phyloP scores from a whole-genome alignment of 306 rosid genomes.

The Mimosa pudica region DNA sequence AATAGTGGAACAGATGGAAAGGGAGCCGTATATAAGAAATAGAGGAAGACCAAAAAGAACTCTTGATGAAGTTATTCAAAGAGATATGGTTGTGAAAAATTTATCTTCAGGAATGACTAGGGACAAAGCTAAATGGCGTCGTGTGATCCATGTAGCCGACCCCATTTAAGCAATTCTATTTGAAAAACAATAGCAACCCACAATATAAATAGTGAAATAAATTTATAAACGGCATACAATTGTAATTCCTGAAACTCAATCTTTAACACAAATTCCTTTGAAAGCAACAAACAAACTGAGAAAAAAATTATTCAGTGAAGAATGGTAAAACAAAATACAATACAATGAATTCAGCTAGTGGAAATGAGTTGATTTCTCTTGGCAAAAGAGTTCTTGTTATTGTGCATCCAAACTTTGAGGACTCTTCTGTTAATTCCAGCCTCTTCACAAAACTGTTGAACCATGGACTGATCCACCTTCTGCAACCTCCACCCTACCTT shows the following conservation, averaged over 20 bases:
- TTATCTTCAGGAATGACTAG: no score
- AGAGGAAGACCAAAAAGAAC: no score
- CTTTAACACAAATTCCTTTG: not conserved
- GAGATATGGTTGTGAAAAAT: no score
- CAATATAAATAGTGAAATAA: not conserved
- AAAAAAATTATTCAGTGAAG: not conserved
- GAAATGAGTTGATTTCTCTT: conserved; percentile 30
- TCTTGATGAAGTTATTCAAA: no score
- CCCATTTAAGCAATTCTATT: not conserved
- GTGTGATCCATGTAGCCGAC: no score
- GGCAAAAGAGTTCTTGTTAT: conserved; percentile 56
- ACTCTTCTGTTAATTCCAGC: conserved; percentile 57
- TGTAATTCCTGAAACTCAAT: not conserved
- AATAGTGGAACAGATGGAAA: no score
- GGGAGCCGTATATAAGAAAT: no score
- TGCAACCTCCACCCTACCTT: conserved; percentile 61
- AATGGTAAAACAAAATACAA: not conserved
- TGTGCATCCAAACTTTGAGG: conserved; percentile 77
- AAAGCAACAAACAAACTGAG: not conserved
- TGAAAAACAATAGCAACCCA: not conserved
- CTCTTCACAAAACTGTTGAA: conserved; percentile 57
- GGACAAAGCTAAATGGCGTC: no score
- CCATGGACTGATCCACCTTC: conserved; percentile 49
- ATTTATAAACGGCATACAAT: not conserved
- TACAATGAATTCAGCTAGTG: not conserved